A percentile compares a stretch with the other conserved stretches of the same genome.
These are phyloP conservation scores for Datura wrightii DNA, from an alignment of 257 asterid genomes.

Conservation along the genomic window DNA sequence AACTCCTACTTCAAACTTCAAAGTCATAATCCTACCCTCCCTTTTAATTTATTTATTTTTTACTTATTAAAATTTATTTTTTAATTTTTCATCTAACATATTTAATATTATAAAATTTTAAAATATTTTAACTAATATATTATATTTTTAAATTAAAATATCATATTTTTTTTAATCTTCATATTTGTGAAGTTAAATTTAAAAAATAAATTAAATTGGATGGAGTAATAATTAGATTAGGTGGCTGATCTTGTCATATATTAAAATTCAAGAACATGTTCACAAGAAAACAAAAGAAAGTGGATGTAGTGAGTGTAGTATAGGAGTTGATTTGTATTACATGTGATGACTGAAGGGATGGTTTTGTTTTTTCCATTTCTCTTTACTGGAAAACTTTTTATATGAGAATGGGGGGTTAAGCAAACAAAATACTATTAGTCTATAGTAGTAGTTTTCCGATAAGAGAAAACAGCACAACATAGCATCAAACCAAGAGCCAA, in stretches of 20 bases:
- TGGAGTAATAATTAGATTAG: not conserved
- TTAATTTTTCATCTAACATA: too few species aligned
- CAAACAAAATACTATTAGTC: not conserved
- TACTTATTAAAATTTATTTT: too few species aligned
- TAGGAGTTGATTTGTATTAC: constrained; percentile 27
- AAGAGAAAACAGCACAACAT: constrained; percentile 26
- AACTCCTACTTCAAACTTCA: too few species aligned
- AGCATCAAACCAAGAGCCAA: constrained; percentile 40
- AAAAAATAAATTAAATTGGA: too few species aligned
- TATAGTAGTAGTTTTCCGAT: constrained; percentile 29
- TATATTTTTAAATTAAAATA: too few species aligned
- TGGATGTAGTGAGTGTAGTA: constrained; percentile 21
- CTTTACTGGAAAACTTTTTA: not conserved
- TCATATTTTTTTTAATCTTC: too few species aligned
- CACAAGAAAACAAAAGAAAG: constrained; percentile 11
- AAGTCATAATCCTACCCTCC: too few species aligned
- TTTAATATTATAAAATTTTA: too few species aligned
- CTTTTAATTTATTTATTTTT: too few species aligned
- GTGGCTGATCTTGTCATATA: constrained; percentile 20
- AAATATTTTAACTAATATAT: too few species aligned
- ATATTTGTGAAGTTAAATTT: too few species aligned
- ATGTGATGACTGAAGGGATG: constrained; percentile 28
- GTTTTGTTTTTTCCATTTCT: constrained; percentile 11
- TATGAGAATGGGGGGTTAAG: too few species aligned
- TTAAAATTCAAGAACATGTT: not conserved